Evolutionary conservation across 306 rosid species (phyloP).

Genomic region (Acacia melanoxylon): DNA sequence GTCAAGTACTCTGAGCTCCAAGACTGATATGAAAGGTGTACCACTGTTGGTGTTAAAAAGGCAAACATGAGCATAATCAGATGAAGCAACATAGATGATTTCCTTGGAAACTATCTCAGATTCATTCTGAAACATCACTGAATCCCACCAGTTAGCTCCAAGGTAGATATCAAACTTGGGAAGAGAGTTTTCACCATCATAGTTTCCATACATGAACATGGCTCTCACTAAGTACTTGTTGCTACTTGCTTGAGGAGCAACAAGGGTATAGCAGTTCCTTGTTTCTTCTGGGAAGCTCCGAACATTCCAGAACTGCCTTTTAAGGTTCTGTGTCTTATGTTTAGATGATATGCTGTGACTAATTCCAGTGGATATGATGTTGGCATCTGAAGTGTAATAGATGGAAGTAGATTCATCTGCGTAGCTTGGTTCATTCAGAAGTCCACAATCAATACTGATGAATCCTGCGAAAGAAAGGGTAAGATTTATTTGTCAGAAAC

Average conservation of each 20-base stretch:
- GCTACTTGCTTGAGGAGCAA: slow-evolving; percentile 33
- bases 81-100: slow-evolving; percentile 38
- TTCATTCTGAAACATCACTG: slow-evolving; percentile 32
- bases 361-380: slow-evolving; percentile 30
- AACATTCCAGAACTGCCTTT: slow-evolving; percentile 43
- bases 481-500: slow-evolving; percentile 3
- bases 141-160: slow-evolving; percentile 41
- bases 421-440: slow-evolving; percentile 38
- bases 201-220: slow-evolving; percentile 41
- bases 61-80: slow-evolving; percentile 42
- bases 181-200: slow-evolving; percentile 35
- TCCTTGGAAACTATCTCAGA: slow-evolving; percentile 35
- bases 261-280: slow-evolving; percentile 41
- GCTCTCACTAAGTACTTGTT: slow-evolving; percentile 39
- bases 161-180: slow-evolving; percentile 44
- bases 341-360: slow-evolving; percentile 29
- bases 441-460: slow-evolving; percentile 46
- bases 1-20: slow-evolving; percentile 44
- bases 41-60: slow-evolving; percentile 38
- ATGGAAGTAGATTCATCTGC: slow-evolving; percentile 40
- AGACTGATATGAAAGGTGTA: slow-evolving; percentile 48
- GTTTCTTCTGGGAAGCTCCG: slow-evolving; percentile 42
- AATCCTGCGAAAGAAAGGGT: slow-evolving; percentile 32
- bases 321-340: slow-evolving; percentile 18
- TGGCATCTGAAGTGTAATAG: slow-evolving; percentile 36